Base-by-base conservation (phyloP, 208 protist genomes). In the Porcisia deanei region DNA sequence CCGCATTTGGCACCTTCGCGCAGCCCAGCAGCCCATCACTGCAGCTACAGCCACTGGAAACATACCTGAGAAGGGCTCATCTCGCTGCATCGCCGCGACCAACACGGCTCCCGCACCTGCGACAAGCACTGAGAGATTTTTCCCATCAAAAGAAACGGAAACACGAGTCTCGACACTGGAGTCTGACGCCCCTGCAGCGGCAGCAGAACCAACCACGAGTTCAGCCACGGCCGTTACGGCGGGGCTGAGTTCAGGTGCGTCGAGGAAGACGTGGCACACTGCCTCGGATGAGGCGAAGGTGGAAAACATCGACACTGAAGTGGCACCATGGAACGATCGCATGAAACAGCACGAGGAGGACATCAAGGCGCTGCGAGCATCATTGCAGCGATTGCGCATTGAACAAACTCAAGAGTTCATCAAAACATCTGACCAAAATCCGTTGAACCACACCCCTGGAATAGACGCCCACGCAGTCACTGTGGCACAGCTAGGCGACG, bases 1-100 rank as follows among this genome's bases (percentile, higher is more conserved):
- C 12, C 74, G 82, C 47, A 59, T 81, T 34, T 77, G 61, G 12
- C 75, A 77, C 7, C 71, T 68, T 14, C 66, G 63, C 34, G 75
- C 57, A 14, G 45, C 55, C 18, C 54, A 80, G 34, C 45, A 64
- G 53, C 30, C 68, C 1, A 18, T 43, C 64, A 53, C 43, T 9
- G 0, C 64, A 53, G 37, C 18, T 7, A 0, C 25, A n/a, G 37
- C 37, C 39, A 63, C 53, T 20, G 25, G 34, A 14, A 34, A 55
- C 14, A n/a, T 22, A 10, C 65, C 37, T 8, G 65, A n/a, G 43
- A 5, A n/a, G 18, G 7, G 65, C 6, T 53, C 43, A 9, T 70
- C 45, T 18, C 43, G n/a, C n/a, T 18, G 20, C 37, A 34, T 18
- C 18, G 41, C 43, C 45, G 61, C 39, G 8, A 0, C 61, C 20